Base-by-base conservation (phyloP, 139 green algal species). In the Pleodorina starrii region DNA sequence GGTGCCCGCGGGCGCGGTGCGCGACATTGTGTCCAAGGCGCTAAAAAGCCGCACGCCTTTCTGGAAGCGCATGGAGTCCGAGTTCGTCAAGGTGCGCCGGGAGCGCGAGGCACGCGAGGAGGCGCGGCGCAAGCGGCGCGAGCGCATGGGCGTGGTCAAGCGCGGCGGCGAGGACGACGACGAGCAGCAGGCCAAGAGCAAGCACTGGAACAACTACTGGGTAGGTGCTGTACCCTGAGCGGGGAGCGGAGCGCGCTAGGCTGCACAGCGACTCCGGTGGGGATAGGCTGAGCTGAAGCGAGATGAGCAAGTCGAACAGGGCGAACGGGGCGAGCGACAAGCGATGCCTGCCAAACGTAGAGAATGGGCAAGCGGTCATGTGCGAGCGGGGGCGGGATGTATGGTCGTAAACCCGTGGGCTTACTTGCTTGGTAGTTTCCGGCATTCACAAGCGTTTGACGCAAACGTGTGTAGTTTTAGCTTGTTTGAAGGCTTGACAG, bases 151-250 rank as follows among this genome's bases (percentile, higher is more conserved):
- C 21, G 10, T 88, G 19, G 10, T 71, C 1, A 50, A 40, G 32
- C 68, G 83, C 11, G 27, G 83, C 32, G 82, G 81, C 63, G 63
- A 69, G 27, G 82, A 66, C 66, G 83, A 88, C 29, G 83, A 88
- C 46, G 83, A 88, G 54, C 66, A 88, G 36, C 63, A 88, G 66
- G 44, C 44, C 35, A 80, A 80, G 66, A 72, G 44, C 68, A 46
- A 48, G 32, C 40, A 88, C 68, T 88, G 83, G 83, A 88, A 80
- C 35, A 88, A 88, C 68, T 88, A 73, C 46, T 88, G 83, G 83
- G 83, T 87, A n/a, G 48, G 50, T 6, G 9, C 29, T 35, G n/a
- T n/a, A n/a, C n/a, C n/a, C n/a, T n/a, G n/a, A n/a, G n/a, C n/a
- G n/a, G n/a, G n/a, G n/a, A n/a, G n/a, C n/a, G n/a, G n/a, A n/a